Evolutionary conservation across 495 filamentous ascomycete genomes (phyloP).

Genomic region (Echria macrotheca): DNA sequence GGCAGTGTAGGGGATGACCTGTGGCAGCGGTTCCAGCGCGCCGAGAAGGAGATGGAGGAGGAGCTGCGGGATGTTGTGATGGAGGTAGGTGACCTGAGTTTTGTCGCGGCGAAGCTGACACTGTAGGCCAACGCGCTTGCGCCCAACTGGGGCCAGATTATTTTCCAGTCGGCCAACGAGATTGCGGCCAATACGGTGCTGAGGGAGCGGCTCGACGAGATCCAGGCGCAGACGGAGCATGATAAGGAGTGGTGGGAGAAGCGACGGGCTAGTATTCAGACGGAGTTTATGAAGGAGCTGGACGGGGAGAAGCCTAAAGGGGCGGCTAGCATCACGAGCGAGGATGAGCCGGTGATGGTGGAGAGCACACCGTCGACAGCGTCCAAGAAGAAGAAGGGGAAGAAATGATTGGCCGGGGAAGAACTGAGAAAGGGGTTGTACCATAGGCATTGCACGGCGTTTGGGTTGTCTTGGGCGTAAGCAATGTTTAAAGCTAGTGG

Average conservation of each 20-base stretch:
- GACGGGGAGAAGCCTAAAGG: slow-evolving; percentile 38
- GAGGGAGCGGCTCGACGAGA: slow-evolving; percentile 69
- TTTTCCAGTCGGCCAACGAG: slow-evolving; percentile 91
- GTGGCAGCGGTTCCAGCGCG: slow-evolving; percentile 84
- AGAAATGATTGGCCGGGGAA: slow-evolving; percentile 58
- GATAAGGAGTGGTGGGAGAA: slow-evolving; percentile 95
- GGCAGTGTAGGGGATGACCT: slow-evolving; percentile 95
- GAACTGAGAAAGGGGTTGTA: not conserved
- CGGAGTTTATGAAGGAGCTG: slow-evolving; percentile 80
- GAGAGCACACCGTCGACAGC: slow-evolving; percentile 58
- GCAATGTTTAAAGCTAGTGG: too few species aligned
- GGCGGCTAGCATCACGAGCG: slow-evolving; percentile 43
- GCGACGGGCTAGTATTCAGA: slow-evolving; percentile 60
- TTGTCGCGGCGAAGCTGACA: too few species aligned
- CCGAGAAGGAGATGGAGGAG: slow-evolving; percentile 97
- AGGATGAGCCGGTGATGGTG: slow-evolving; percentile 83
- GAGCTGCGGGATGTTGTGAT: slow-evolving; percentile 88
- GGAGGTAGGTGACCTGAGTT: too few species aligned
- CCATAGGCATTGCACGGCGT: slow-evolving; percentile 8
- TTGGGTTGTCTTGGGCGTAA: not conserved
- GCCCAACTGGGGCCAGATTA: slow-evolving; percentile 82
- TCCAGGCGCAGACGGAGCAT: slow-evolving; percentile 58
- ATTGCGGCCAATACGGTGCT: slow-evolving; percentile 70
- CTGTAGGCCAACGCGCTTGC: slow-evolving; percentile 86
- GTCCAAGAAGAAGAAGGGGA: slow-evolving; percentile 71